Base-by-base conservation (phyloP, 75 land plant genomes). In the Adiantum capillusveneris region DNA sequence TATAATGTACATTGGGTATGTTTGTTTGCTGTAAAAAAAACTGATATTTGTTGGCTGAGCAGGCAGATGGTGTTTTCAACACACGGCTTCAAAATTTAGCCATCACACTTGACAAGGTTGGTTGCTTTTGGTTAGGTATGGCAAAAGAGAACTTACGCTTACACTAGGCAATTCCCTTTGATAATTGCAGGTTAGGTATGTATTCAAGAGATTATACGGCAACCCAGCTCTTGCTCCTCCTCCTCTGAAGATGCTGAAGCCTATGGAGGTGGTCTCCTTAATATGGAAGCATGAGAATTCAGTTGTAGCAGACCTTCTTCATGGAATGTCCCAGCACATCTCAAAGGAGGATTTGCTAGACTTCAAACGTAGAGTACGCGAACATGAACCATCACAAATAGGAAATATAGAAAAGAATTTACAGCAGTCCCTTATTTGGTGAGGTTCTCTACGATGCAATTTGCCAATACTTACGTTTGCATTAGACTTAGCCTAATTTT, bases 11-110 rank as follows among this genome's bases (percentile, higher is more conserved):
- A 31, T 66, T 14, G 53, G 44, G 19, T n/a, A 1, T 26, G 28
- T 30, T 34, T 41, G 52, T 56, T 13, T 5, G 9, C 37, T 34
- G 9, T n/a, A 34, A 9, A 34, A 34, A 34, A 9, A 3, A 34
- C 9, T 34, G 37, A 34, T 34, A 34, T 34, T 3, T 34, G 37
- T 34, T 34, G 37, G 31, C 31, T 63, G 67, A 27, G 29, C 81
- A 94, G 91, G 90, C 99, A 49, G 99, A 94, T 49, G 99, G 99
- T 63, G 91, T 94, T 21, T 86, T 79, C 66, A 94, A 80, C 65
- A 81, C 82, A 57, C 81, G 99, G 68, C 86, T 94, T 48, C 99
- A 94, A 54, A 90, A 82, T 67, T 58, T 94, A 63, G 99, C 88
- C 17, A 73, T 90, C 63, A 94, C 99, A 17, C 76, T 94, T 56